Evolutionary conservation across 139 green algal species (phyloP), one percentile per base, ranked within the genome.

Genomic region (Haematococcus lacustris): DNA sequence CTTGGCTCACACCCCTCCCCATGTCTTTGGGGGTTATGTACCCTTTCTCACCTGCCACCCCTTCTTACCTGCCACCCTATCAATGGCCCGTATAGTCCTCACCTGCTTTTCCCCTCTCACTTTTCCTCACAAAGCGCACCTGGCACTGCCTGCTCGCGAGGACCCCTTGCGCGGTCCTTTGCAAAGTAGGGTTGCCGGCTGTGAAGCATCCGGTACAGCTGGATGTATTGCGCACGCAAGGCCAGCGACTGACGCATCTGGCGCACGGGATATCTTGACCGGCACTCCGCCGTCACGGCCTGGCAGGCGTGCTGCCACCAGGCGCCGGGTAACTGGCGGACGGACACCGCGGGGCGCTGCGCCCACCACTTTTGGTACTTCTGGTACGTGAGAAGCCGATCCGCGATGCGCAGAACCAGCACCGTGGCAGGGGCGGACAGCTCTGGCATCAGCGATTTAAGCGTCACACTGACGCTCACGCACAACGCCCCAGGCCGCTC

Each of bases 261-360:
- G 57, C 73, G 78, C 2, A 78, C 23, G 2, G 78, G 78, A 50
- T 73, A 83, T 39, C 74, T 70, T 33, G 47, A 71, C 28, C 82
- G 60, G 79, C 82, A 85, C 25, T 84, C 79, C 17, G 63, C 50
- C 3, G 85, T 63, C 34, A 84, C 73, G 0, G 73, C 76, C 0
- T 66, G 40, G 38, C 76, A 68, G 0, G 82, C 82, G 37, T 88
- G 82, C 60, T 82, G 76, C 82, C 82, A 88, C 82, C 82, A 88
- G 1, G 32, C 61, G 7, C 5, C 30, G 3, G 66, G 66, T 5
- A 40, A 53, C n/a, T 39, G 25, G 40, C 30, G 39, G 40, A 71
- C 66, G 40, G 61, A 33, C 61, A 68, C 60, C 6, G 63, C 2
- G 1, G 73, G 73, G 3, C 73, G 73, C 32, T 26, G 41, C 3